These are phyloP conservation scores for Paramecium pentaurelia DNA, from an alignment of 73 alveolate genomes.

Conservation along the genomic window DNA sequence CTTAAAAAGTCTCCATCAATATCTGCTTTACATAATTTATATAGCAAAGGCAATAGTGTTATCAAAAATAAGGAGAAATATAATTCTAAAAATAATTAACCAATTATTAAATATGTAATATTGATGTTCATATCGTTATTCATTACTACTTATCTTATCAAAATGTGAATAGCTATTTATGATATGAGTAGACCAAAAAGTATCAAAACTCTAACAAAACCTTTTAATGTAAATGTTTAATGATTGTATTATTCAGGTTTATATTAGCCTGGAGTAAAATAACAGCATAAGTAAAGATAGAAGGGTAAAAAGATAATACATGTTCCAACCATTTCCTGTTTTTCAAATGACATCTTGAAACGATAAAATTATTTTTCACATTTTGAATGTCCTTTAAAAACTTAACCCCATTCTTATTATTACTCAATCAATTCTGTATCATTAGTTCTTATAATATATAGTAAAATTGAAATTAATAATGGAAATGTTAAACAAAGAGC, in stretches of 20 bases:
- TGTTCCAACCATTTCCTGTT: neutral
- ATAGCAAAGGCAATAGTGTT: neutral
- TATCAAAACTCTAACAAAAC: neutral
- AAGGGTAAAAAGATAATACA: neutral
- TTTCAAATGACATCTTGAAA: neutral
- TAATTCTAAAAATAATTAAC: neutral
- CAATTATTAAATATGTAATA: neutral
- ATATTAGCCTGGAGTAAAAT: neutral
- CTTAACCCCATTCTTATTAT: neutral
- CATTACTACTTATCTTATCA: neutral
- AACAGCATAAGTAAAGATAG: neutral
- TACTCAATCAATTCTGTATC: neutral
- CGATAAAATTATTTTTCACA: neutral
- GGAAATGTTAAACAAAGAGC: neutral
- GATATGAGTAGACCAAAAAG: neutral
- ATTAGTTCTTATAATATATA: neutral
- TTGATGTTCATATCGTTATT: neutral
- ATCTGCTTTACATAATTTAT: neutral
- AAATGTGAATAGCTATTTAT: neutral
- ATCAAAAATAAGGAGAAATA: neutral
- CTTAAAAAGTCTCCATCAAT: slow-evolving; percentile 8
- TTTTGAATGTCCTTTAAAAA: neutral
- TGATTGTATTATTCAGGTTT: neutral
- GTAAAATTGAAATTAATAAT: neutral
- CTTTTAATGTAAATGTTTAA: neutral